Base-by-base conservation (phyloP, 768 basidiomycete species). In the Dioszegia aurantiaca region DNA sequence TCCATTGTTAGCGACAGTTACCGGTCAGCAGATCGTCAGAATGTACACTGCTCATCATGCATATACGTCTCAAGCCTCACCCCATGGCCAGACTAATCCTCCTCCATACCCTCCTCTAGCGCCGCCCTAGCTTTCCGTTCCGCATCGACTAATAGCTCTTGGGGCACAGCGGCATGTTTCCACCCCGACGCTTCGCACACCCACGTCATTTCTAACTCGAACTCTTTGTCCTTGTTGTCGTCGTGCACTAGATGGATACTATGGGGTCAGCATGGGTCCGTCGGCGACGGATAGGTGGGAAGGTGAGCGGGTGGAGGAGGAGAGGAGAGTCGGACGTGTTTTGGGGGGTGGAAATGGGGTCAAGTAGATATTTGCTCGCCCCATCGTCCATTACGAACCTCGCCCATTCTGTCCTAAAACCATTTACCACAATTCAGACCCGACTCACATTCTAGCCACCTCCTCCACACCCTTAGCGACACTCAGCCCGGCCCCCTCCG, bases 171-270 rank as follows among this genome's bases (percentile, higher is more conserved):
- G 24, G 84, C 81, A 77, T 97, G 92, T 46, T 86, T 75, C 53
- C 85, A 85, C 28, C 85, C 84, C 30, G 87, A 89, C 78, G 94
- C 90, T 31, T 84, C 82, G 37, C 91, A 85, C 58, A 97, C 86
- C 95, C 95, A 99, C 33, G 92, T 89, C 83, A 99, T 84, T 78
- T 99, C 95, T 26, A 99, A 83, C 74, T 98, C 95, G 63, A 99
- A 98, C 48, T 93, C 89, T 74, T 97, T 98, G 80, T 97, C 93
- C 77, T 97, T 95, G 61, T 89, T 86, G 74, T 98, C 95, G 62
- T 98, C 94, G 72, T 99, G 95, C 16, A 95, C 92, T 39, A 90
- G 84, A 78, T 99, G 91, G 74, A 98, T 94, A 74, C 94, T 99
- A 74, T 27, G 11, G 4, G 16, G 48, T 47, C 41, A 56, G 56